Conservation (phyloP, 441 rosid genomes). For the Populus trichocarpa region DNA sequence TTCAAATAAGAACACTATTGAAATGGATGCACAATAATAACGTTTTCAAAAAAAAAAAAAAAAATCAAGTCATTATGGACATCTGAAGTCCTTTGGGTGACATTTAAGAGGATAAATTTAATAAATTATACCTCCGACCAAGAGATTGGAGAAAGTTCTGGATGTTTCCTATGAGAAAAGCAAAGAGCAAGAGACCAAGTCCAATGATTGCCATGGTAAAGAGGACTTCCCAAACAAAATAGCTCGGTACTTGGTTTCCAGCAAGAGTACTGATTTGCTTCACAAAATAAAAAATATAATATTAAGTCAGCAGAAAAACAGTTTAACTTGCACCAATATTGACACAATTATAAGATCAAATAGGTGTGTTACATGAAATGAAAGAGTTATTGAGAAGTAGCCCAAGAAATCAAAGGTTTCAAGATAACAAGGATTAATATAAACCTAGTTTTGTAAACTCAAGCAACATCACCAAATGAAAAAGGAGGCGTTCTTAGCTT, state of each 20-base stretch:
- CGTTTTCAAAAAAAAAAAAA: neutral
- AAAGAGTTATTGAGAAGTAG: too few species aligned
- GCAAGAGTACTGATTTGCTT: conserved; percentile 97
- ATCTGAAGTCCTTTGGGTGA: conserved; percentile 2
- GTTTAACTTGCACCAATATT: neutral
- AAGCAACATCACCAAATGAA: neutral
- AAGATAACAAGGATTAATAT: too few species aligned
- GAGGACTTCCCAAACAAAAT: conserved; percentile 73
- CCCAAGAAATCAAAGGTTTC: too few species aligned
- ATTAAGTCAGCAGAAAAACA: conserved; percentile 6
- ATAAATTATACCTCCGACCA: conserved; percentile 55
- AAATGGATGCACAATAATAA: neutral
- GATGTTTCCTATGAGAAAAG: conserved; percentile 90
- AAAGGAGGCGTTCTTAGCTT: too few species aligned
- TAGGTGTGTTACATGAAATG: too few species aligned
- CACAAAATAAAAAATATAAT: conserved; percentile 19
- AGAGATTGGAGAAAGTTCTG: conserved; percentile 93
- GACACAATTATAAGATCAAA: too few species aligned
- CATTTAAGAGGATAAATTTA: neutral
- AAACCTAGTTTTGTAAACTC: too few species aligned
- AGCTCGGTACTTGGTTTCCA: conserved; percentile 80
- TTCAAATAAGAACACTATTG: neutral
- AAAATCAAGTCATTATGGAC: too few species aligned
- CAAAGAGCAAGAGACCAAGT: conserved; percentile 86
- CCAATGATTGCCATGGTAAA: conserved; percentile 85